Base-by-base conservation (phyloP, 495 filamentous ascomycete genomes). In the Penicillium odoratum region DNA sequence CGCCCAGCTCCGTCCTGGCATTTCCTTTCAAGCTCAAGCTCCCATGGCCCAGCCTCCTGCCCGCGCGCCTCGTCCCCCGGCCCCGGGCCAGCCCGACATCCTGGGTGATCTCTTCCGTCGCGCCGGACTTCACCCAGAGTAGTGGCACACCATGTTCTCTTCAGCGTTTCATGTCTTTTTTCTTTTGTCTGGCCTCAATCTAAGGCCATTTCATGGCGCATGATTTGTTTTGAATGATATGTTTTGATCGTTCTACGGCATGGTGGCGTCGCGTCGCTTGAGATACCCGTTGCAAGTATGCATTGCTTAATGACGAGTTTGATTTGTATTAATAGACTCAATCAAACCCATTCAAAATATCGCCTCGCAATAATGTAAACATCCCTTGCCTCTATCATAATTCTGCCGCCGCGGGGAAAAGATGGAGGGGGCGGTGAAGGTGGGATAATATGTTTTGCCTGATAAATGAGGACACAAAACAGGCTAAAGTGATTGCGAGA, bases 101-200 rank as follows among this genome's bases (percentile, higher is more conserved):
- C 60, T 79, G 29, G 70, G 73, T 28, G 71, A 77, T 59, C 51
- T 79, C 7, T 80, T 80, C 51, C 69, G 74, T 54, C 69, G 66
- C 50, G 76, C 76, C 5, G 77, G 77, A 15, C 52, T 77, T 45
- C 71, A 7, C 0, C 70, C 21, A 5, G 66, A 63, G 36, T 58
- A 58, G 16, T 16, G 60, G 6, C 60, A 64, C 44, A 51, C 9
- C 49, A 5, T 18, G 13, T 28, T 52, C 13, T n/a, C n/a, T 58
- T 26, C 30, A 28, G 30, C 34, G 50, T 25, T 40, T 46, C 18
- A n/a, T 26, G 36, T 38, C 28, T n/a, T 33, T 52, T 48, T 53
- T 7, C 8, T 18, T 25, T 53, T 51, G 2, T n/a, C n/a, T 33
- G 31, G 31, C 31, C 15, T 40, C 13, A n/a, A n/a, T 16, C 16